Evolutionary conservation across 1,284 basidiomycete genomes (phyloP).

Genomic region (Exsudoporus floridanus): DNA sequence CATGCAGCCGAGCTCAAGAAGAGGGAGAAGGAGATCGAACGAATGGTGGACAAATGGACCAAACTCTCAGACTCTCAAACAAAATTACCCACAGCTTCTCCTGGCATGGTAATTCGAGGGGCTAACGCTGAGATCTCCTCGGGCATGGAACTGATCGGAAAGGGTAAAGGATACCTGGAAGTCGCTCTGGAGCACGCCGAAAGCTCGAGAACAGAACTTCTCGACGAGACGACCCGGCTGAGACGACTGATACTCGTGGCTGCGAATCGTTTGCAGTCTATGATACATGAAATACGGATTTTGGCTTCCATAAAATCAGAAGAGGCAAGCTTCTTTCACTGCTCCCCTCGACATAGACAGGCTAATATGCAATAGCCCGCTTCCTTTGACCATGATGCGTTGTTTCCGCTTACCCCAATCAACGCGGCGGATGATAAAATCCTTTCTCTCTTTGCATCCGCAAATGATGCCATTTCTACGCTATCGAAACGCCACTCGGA

Average conservation of each 20-base stretch:
- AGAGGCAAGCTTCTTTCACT: constrained; percentile 40
- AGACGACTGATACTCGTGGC: constrained; percentile 66
- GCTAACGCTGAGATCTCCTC: constrained; percentile 54
- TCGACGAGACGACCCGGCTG: constrained; percentile 71
- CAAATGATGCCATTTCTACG: constrained; percentile 40
- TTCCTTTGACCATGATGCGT: constrained; percentile 36
- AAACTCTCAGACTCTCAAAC: constrained; percentile 69
- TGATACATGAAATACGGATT: constrained; percentile 46
- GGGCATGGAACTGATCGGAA: constrained; percentile 48
- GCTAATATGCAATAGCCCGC: constrained; percentile 25
- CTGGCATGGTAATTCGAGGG: constrained; percentile 51
- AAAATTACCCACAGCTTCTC: constrained; percentile 45
- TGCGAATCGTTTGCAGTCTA: constrained; percentile 66
- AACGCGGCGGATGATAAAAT: constrained; percentile 55
- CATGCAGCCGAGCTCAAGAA: constrained; percentile 78
- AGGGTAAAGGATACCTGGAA: constrained; percentile 62
- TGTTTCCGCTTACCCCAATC: constrained; percentile 62
- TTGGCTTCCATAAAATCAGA: constrained; percentile 40
- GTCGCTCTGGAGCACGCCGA: constrained; percentile 74
- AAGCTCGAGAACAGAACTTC: constrained; percentile 59
- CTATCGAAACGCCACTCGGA: constrained; percentile 25
- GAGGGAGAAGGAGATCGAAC: constrained; percentile 78
- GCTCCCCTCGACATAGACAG: neutral
- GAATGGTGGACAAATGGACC: constrained; percentile 73
- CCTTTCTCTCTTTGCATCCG: constrained; percentile 44